Evolutionary conservation across 2,329 filamentous ascomycete species (phyloP).

Genomic region (Fusarium sterilihyphosum): DNA sequence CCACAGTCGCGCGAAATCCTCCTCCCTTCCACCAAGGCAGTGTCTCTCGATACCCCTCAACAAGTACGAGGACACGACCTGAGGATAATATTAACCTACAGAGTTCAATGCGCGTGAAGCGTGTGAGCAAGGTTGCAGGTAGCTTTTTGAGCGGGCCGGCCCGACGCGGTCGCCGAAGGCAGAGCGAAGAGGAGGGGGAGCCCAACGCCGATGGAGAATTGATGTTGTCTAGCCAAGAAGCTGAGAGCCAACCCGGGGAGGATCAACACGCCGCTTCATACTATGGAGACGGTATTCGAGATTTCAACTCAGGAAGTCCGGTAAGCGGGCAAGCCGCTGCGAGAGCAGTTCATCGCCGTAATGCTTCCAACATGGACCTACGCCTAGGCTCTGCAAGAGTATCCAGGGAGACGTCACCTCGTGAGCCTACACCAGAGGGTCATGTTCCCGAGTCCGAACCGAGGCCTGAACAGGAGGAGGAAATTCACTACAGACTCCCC

Average conservation of each 20-base stretch:
- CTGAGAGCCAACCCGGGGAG: constrained; percentile 53
- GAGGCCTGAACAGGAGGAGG: constrained; percentile 46
- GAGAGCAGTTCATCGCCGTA: constrained; percentile 54
- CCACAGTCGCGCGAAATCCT: constrained; percentile 60
- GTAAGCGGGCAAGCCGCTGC: constrained; percentile 59
- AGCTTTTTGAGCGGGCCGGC: constrained; percentile 84
- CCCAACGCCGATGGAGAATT: constrained; percentile 54
- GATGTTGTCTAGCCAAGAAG: constrained; percentile 53
- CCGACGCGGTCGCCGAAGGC: constrained; percentile 72
- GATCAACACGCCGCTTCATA: constrained; percentile 54
- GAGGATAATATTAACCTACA: constrained; percentile 74
- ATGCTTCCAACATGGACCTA: constrained; percentile 51
- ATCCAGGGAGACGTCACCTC: constrained; percentile 40
- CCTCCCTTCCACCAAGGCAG: constrained; percentile 60
- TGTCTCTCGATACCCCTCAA: constrained; percentile 62
- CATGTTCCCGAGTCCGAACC: constrained; percentile 14
- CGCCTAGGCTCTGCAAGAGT: constrained; percentile 47
- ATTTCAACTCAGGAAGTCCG: constrained; percentile 69
- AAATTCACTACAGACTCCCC: constrained; percentile 58
- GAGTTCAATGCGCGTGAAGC: constrained; percentile 80
- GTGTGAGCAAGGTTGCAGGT: constrained; percentile 78
- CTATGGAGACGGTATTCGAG: constrained; percentile 55
- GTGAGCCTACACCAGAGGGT: constrained; percentile 26
- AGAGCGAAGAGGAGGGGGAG: constrained; percentile 64
- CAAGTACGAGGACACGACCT: constrained; percentile 59